phyloP scores from a whole-genome alignment of 2,329 filamentous ascomycete species.

The Chaetothyriales sp. region DNA sequence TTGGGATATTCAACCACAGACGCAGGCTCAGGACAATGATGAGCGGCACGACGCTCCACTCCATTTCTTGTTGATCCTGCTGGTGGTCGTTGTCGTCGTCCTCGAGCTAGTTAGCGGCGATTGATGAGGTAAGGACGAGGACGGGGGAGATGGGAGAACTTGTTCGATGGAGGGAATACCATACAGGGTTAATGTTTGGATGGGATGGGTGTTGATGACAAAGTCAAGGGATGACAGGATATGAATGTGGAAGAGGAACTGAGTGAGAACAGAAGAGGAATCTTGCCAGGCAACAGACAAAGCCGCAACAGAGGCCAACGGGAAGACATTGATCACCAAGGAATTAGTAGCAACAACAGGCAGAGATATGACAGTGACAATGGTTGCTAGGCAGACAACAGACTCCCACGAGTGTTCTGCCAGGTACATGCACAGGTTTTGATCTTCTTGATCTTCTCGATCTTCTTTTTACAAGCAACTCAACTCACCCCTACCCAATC shows the following conservation, averaged over 20 bases:
- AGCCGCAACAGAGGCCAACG: background rate
- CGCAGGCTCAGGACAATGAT: background rate
- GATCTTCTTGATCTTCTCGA: background rate
- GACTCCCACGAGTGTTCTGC: background rate
- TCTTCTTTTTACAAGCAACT: background rate
- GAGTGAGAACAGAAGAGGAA: background rate
- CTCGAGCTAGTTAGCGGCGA: no score
- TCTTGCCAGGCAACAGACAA: background rate
- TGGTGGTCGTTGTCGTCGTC: no score
- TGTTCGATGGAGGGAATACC: background rate
- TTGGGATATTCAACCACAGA: background rate
- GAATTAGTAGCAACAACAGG: background rate
- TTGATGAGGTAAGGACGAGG: background rate
- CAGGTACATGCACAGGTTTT: background rate
- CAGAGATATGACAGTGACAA: background rate
- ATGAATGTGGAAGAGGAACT: background rate
- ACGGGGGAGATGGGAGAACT: background rate
- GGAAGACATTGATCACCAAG: background rate
- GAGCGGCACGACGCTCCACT: background rate
- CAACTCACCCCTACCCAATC: background rate
- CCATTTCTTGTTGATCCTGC: background rate
- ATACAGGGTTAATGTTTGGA: background rate
- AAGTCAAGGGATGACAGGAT: background rate
- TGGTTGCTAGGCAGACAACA: background rate
- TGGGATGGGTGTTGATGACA: background rate